Percentiles rank a stretch among this genome's conserved stretches.
Conservation (phyloP, 2,329 filamentous ascomycete species). For the Trichoderma hamatum region DNA sequence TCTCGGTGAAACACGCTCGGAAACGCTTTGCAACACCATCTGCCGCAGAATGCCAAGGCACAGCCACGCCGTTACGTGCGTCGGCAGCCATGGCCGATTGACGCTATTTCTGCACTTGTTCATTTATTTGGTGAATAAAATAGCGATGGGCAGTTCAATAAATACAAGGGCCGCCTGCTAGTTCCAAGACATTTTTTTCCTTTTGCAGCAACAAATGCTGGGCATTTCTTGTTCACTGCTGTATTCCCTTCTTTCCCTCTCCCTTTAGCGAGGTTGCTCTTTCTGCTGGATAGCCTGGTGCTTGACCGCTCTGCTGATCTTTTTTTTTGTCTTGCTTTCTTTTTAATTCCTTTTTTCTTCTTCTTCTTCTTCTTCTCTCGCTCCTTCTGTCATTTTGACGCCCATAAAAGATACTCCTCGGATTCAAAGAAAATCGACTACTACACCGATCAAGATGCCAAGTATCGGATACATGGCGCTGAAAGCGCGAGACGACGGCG, state of each 20-base stretch:
- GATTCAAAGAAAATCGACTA: background rate
- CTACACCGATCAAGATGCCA: no score
- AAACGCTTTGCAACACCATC: background rate
- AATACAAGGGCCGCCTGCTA: background rate
- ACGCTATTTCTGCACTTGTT: background rate
- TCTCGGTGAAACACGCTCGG: constrained; percentile 10
- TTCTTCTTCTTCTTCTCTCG: background rate
- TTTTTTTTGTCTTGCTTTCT: background rate
- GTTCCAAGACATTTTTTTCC: background rate
- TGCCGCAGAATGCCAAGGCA: background rate
- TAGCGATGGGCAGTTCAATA: background rate
- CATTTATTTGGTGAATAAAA: background rate
- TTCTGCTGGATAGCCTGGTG: background rate
- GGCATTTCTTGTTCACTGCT: constrained; percentile 1
- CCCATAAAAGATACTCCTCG: background rate
- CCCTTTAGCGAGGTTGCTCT: background rate
- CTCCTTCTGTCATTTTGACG: background rate
- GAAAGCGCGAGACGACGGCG: background rate
- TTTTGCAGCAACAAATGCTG: background rate
- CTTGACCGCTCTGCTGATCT: background rate
- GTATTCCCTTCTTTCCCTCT: background rate
- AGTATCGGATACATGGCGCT: background rate
- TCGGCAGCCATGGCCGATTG: background rate
- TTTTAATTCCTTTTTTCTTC: background rate
- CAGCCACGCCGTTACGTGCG: constrained; percentile 2